Conservation (phyloP, 2,329 filamentous ascomycete genomes). For the Nemania bipapillata region DNA sequence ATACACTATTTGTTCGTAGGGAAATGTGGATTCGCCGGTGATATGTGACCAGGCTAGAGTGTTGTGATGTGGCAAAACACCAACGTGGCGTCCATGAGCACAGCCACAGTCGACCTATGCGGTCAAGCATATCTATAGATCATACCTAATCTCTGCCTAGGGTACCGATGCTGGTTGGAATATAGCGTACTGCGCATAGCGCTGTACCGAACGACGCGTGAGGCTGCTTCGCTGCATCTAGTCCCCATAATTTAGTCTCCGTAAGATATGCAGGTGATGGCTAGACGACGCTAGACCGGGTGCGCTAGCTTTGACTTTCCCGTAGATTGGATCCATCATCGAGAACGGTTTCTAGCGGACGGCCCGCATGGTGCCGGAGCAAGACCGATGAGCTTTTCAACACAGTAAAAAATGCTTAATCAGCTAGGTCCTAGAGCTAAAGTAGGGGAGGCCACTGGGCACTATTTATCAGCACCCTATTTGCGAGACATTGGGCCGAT, state of each 20-base stretch:
- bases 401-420: constrained; percentile 9
- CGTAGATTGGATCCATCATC: constrained; percentile 16
- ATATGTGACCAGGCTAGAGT: not conserved
- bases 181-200: not conserved
- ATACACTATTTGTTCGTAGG: not conserved
- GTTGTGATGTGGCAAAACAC: not conserved
- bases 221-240: constrained; percentile 20
- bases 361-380: constrained; percentile 20
- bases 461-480: constrained; percentile 9
- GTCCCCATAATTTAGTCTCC: constrained; percentile 21
- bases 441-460: not conserved
- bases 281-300: constrained; percentile 21
- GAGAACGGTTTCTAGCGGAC: constrained; percentile 16
- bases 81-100: not conserved
- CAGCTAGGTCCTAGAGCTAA: constrained; percentile 2
- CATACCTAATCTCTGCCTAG: too few species aligned
- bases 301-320: constrained; percentile 9
- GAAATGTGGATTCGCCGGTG: not conserved
- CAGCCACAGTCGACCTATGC: not conserved
- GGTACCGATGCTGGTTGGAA: too few species aligned
- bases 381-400: constrained; percentile 4
- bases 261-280: not conserved
- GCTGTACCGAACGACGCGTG: constrained; percentile 16
- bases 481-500: constrained; percentile 32
- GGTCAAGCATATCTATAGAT: too few species aligned